Conservation (phyloP, 2,329 filamentous ascomycete genomes). For the Trichoderma pleuroti region DNA sequence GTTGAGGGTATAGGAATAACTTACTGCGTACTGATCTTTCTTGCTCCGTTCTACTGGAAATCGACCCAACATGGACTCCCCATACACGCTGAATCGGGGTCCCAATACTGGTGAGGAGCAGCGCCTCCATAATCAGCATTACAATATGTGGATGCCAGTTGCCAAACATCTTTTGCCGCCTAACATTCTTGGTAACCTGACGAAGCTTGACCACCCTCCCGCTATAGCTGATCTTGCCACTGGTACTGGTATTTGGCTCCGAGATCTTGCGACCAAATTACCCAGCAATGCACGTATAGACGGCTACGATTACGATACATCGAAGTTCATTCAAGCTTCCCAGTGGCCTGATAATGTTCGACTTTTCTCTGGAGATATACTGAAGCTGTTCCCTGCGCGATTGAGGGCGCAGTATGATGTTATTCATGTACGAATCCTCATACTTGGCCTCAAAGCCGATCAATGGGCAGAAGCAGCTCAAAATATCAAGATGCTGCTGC, state of each 20-base stretch:
- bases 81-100: background rate
- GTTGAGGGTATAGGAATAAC: no score
- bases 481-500: background rate
- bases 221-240: background rate
- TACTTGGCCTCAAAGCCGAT: background rate
- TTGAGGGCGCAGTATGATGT: background rate
- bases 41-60: background rate
- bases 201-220: background rate
- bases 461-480: background rate
- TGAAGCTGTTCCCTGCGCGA: background rate
- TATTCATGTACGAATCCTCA: background rate
- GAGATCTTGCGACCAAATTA: background rate
- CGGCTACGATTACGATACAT: background rate
- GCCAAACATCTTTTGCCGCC: background rate
- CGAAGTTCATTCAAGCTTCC: background rate
- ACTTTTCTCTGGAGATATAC: background rate
- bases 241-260: background rate
- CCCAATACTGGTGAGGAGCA: background rate
- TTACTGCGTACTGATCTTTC: no score
- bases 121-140: background rate
- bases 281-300: background rate
- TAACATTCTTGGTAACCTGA: background rate
- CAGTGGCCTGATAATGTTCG: background rate
- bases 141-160: background rate
- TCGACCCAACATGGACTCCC: background rate